phyloP scores from a whole-genome alignment of 768 basidiomycete species.

The Auricularia sp. region DNA sequence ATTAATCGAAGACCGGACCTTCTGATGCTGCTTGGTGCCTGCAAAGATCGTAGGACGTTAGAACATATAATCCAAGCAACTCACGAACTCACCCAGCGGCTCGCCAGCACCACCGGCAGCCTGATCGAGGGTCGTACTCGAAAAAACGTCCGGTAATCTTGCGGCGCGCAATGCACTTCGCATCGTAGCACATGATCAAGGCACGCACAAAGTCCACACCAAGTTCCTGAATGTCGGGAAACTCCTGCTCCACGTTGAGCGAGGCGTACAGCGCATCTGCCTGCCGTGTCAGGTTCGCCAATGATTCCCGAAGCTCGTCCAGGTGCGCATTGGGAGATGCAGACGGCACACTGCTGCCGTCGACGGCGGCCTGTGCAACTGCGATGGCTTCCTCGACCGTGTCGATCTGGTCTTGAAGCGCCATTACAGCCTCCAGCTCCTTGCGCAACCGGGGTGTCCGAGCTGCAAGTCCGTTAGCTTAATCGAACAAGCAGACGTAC shows the following conservation, averaged over 20 bases:
- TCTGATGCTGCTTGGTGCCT: conserved; percentile 29
- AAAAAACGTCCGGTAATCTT: conserved; percentile 26
- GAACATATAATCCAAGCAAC: not conserved
- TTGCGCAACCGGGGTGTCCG: conserved; percentile 19
- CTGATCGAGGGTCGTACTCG: conserved; percentile 27
- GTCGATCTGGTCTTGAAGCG: conserved; percentile 22
- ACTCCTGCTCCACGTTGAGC: conserved; percentile 24
- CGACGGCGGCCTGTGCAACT: not conserved
- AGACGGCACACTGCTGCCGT: not conserved
- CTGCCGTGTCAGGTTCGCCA: conserved; percentile 14
- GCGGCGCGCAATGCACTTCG: conserved; percentile 31
- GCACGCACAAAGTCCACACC: conserved; percentile 21
- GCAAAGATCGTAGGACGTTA: not conserved
- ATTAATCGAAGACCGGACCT: conserved; percentile 18
- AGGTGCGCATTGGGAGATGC: conserved; percentile 7
- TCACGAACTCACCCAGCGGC: conserved; percentile 21
- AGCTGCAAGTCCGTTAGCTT: not conserved
- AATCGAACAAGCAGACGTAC: not conserved
- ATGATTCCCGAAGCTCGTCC: conserved; percentile 13
- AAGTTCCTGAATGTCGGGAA: conserved; percentile 25
- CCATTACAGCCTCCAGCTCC: conserved; percentile 24
- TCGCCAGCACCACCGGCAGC: conserved; percentile 23
- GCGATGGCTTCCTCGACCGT: conserved; percentile 16
- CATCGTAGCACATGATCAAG: conserved; percentile 26
- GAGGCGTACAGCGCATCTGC: conserved; percentile 26